phyloP scores from a whole-genome alignment of 768 basidiomycete species.

The Naganishia antarctica region DNA sequence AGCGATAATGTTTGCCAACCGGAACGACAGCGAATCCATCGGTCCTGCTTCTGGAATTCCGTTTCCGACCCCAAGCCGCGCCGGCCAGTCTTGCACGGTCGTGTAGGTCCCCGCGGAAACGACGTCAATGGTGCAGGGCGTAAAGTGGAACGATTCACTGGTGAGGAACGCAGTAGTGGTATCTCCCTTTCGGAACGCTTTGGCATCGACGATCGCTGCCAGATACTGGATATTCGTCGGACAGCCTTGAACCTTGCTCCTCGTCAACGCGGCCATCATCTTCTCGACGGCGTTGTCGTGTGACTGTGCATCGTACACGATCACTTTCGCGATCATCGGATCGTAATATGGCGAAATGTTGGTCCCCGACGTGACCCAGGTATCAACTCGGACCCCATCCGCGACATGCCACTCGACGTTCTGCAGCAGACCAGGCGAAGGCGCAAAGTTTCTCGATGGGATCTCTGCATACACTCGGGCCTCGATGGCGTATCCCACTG shows the following conservation, averaged over 20 bases:
- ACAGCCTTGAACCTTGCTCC: constrained; percentile 57
- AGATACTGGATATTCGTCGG: constrained; percentile 61
- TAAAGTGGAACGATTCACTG: constrained; percentile 25
- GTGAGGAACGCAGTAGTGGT: constrained; percentile 39
- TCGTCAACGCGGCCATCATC: constrained; percentile 51
- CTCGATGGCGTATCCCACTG: constrained; percentile 55
- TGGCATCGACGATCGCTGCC: constrained; percentile 51
- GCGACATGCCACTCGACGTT: constrained; percentile 52
- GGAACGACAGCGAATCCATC: constrained; percentile 60
- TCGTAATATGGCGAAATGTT: constrained; percentile 52
- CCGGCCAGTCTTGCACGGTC: constrained; percentile 39
- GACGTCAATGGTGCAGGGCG: constrained; percentile 56
- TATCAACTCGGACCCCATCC: constrained; percentile 44
- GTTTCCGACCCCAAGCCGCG: constrained; percentile 50
- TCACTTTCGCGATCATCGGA: constrained; percentile 57
- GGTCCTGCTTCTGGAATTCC: constrained; percentile 65
- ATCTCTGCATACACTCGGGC: constrained; percentile 63
- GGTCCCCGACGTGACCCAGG: constrained; percentile 56
- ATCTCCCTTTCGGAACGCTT: constrained; percentile 36
- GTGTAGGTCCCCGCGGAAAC: constrained; percentile 58
- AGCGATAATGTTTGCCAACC: constrained; percentile 59
- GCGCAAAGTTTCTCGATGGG: constrained; percentile 58
- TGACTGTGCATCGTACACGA: constrained; percentile 54
- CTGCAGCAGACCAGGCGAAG: constrained; percentile 63
- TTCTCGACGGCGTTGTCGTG: constrained; percentile 54